Evolutionary conservation across 2,329 filamentous ascomycete species (phyloP), one percentile per base, ranked within the genome.

Genomic region (Orbilia blumenaviensis): DNA sequence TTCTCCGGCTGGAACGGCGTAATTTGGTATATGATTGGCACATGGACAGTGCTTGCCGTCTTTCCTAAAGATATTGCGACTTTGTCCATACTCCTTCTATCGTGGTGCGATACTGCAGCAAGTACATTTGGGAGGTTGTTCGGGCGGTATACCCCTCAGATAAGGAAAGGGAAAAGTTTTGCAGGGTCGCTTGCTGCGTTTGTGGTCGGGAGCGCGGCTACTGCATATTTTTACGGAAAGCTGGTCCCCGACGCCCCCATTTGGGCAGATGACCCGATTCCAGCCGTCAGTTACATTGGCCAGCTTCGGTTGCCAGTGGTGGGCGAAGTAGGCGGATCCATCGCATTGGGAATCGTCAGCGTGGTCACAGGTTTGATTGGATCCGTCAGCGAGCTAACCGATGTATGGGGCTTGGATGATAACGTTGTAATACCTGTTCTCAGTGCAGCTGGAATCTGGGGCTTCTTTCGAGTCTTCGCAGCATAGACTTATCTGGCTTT

Each of bases 101-200:
- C 92, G 81, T 99, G 95, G 95, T 99, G 95, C 84, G 95, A 99
- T 83, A 98, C 95, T 0, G 95, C 95, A 36, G 95, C 95, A 60
- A 95, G 91, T 82, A 99, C 95, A 0, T 94, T 99, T 81, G 95
- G 95, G 63, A 89, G 95, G 66, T 85, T 94, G 12, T 98, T 92
- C 84, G 95, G 95, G 44, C 88, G 91, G 77, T 94, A 97, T 82
- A 99, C 95, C 1, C 92, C 92, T 38, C 88, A 91, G 62, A 88
- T 99, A 66, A 89, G 95, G 77, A 88, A 88, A 78, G 94, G 94
- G 44, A 99, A 99, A 87, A 96, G 93, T 75, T 85, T 98, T 27
- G 95, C 95, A 16, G 95, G 95, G 0, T 95, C 92, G 8, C 81
- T 93, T 10, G 94, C 94, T 0, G 94, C 94, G 9, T 94, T 93